Evolutionary conservation across 768 basidiomycete genomes (phyloP).

Genomic region (Lactarius quietus): DNA sequence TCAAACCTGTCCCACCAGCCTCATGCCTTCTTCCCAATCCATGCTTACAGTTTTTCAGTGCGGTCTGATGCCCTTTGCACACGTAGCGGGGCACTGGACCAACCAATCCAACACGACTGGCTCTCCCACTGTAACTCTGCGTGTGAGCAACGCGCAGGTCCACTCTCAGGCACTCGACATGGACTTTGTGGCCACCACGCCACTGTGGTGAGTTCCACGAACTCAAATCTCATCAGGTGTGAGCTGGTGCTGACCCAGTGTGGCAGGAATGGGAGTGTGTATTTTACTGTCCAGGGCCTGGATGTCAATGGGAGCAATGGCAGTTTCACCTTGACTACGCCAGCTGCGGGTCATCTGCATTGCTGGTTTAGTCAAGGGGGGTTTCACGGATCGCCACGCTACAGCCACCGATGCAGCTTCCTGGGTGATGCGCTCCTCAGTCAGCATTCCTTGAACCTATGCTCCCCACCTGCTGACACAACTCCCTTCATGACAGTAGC

Average conservation of each 20-base stretch:
- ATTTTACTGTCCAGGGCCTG: not conserved
- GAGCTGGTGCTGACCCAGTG: not conserved
- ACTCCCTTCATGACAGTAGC: not conserved
- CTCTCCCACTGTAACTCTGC: not conserved
- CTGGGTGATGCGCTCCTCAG: not conserved
- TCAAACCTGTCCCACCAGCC: too few species aligned
- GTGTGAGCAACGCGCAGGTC: not conserved
- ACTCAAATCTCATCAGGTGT: not conserved
- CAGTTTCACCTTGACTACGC: not conserved
- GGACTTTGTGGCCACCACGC: not conserved
- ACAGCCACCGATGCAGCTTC: not conserved
- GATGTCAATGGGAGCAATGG: not conserved
- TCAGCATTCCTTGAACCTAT: not conserved
- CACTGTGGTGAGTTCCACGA: not conserved
- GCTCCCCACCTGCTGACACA: not conserved
- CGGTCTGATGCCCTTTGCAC: conserved; percentile 9
- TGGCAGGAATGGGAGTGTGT: not conserved
- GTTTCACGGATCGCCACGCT: not conserved
- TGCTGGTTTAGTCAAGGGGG: not conserved
- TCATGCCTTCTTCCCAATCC: not conserved
- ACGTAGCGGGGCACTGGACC: not conserved
- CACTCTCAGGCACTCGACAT: not conserved
- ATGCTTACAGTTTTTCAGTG: not conserved
- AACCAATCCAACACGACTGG: not conserved
- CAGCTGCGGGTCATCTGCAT: not conserved